Conservation (phyloP, 2,329 filamentous ascomycete genomes). For the Talaromyces marneffei region DNA sequence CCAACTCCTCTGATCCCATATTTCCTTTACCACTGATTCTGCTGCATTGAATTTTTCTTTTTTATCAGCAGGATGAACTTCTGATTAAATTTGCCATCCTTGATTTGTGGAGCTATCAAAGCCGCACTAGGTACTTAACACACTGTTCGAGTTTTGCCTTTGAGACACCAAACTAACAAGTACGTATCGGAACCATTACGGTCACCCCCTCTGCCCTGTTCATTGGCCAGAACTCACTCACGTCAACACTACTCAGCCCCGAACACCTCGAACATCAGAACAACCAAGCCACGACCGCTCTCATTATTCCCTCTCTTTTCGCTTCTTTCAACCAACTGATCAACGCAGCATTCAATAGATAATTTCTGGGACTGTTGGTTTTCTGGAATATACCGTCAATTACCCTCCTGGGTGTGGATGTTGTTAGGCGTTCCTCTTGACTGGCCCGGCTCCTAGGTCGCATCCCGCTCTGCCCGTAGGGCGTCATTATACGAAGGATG, state of each 20-base stretch:
- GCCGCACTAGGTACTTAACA: background rate
- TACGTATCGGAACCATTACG: slow-evolving; percentile 6
- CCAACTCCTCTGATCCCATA: background rate
- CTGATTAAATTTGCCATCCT: background rate
- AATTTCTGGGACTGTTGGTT: background rate
- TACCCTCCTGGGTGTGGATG: slow-evolving; percentile 27
- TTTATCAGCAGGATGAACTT: background rate
- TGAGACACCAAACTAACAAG: slow-evolving; percentile 1
- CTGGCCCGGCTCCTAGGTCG: slow-evolving; percentile 27
- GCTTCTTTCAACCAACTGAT: background rate
- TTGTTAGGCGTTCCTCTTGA: slow-evolving; percentile 29
- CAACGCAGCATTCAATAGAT: background rate
- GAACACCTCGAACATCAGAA: slow-evolving; percentile 2
- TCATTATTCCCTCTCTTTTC: background rate
- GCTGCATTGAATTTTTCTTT: background rate
- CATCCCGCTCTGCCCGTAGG: slow-evolving; percentile 23
- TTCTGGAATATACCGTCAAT: slow-evolving; percentile 2
- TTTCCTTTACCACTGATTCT: background rate
- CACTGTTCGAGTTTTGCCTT: slow-evolving; percentile 5
- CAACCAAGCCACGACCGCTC: slow-evolving; percentile 4
- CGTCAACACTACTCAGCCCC: slow-evolving; percentile 16
- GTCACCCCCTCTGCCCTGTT: slow-evolving; percentile 13
- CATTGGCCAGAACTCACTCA: slow-evolving; percentile 13
- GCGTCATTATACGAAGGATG: slow-evolving; percentile 33
- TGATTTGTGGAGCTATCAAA: background rate